A percentile compares a stretch with the other conserved stretches of the same genome.
Evolutionary conservation across 2,329 filamentous ascomycete species (phyloP).

Genomic region (Colletotrichum sansevieriae): DNA sequence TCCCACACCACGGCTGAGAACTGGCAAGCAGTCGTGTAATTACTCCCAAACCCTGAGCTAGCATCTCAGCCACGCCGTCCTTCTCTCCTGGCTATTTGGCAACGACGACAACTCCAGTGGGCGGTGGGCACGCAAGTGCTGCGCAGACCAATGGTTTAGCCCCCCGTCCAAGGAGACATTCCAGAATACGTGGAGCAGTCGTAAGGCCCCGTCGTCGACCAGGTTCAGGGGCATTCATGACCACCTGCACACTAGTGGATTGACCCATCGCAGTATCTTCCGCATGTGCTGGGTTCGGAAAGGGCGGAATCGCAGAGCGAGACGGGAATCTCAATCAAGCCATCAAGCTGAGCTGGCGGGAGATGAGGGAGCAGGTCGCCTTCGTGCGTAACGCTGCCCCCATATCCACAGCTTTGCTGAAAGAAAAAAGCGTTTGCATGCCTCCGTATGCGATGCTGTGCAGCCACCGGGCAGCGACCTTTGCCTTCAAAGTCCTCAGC

Average conservation of each 20-base stretch:
- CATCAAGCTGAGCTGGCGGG: conserved; percentile 15
- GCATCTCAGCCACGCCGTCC: conserved; percentile 35
- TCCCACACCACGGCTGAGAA: too few species aligned
- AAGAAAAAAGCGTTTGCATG: conserved; percentile 11
- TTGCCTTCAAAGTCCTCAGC: neutral
- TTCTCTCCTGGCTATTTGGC: conserved; percentile 4
- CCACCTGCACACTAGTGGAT: conserved; percentile 27
- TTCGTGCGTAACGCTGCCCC: conserved; percentile 24
- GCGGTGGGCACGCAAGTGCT: conserved; percentile 6
- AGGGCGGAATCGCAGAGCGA: conserved; percentile 25
- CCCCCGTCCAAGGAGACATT: conserved; percentile 25
- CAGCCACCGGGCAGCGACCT: neutral
- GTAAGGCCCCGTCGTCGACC: conserved; percentile 24
- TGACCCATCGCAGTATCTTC: neutral
- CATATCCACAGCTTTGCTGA: neutral
- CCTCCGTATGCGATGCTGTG: conserved; percentile 3
- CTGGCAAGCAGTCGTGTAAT: conserved; percentile 3
- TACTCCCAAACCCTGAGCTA: conserved; percentile 16
- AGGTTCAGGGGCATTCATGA: conserved; percentile 27
- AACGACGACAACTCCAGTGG: conserved; percentile 16
- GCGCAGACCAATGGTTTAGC: conserved; percentile 18
- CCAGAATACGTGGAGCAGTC: conserved; percentile 34
- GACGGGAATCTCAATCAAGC: conserved; percentile 16
- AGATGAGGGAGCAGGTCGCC: conserved; percentile 7
- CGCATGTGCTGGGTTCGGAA: conserved; percentile 38